These are phyloP conservation scores for Backusella mclennaniae DNA, from an alignment of 192 early-diverging fungal genomes.

Conservation along the genomic window DNA sequence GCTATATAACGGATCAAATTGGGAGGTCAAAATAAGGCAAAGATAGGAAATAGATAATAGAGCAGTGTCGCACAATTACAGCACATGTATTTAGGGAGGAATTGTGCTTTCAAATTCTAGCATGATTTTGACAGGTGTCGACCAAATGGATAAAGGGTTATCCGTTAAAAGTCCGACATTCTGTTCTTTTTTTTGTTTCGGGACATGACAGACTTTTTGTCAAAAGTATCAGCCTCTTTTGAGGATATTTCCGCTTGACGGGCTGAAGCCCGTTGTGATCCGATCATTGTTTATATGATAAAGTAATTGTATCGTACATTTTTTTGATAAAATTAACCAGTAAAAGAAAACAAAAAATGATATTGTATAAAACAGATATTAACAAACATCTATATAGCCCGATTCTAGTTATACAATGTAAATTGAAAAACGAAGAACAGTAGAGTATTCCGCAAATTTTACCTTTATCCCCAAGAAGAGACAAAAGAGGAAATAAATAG, in stretches of 20 bases:
- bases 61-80: background rate
- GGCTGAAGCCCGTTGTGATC: background rate
- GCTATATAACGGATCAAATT: background rate
- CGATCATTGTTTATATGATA: background rate
- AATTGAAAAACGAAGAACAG: background rate
- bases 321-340: background rate
- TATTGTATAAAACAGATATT: background rate
- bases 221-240: background rate
- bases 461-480: background rate
- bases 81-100: background rate
- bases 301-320: background rate
- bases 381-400: no score
- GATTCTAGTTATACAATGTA: background rate
- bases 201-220: background rate
- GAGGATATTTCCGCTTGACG: background rate
- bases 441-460: background rate
- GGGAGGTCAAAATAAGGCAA: background rate
- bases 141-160: conserved; percentile 7
- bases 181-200: background rate
- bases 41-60: conserved; percentile 8
- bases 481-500: background rate
- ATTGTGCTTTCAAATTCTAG: background rate
- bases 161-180: background rate
- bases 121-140: background rate
- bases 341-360: background rate